A percentile compares a stretch with the other conserved stretches of the same genome.
Evolutionary conservation across 352 stramenopile genomes (phyloP).

Genomic region (Phytophthora brassicae): DNA sequence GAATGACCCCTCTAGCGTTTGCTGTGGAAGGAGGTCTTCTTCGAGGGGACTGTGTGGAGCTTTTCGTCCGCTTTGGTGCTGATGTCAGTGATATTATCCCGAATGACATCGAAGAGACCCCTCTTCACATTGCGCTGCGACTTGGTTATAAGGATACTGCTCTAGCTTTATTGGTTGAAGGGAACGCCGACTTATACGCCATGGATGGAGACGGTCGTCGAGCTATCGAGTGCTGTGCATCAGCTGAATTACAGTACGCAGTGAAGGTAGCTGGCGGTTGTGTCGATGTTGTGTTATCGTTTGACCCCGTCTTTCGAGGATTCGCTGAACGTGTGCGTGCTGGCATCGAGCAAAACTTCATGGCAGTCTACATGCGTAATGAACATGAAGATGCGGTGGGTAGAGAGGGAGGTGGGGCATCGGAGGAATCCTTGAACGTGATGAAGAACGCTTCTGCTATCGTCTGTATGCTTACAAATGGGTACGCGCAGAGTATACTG

Average conservation of each 20-base stretch:
- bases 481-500: slow-evolving; percentile 60
- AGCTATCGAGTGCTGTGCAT: slow-evolving; percentile 75
- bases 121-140: slow-evolving; percentile 70
- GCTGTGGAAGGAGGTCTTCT: slow-evolving; percentile 56
- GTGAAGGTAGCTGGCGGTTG: slow-evolving; percentile 71
- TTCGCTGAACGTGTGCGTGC: slow-evolving; percentile 65
- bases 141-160: slow-evolving; percentile 58
- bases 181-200: slow-evolving; percentile 53
- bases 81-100: slow-evolving; percentile 48
- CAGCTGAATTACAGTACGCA: slow-evolving; percentile 70
- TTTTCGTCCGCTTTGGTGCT: slow-evolving; percentile 56
- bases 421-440: slow-evolving; percentile 43
- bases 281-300: slow-evolving; percentile 80
- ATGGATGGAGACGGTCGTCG: slow-evolving; percentile 57
- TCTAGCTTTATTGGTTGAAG: slow-evolving; percentile 59
- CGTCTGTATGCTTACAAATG: slow-evolving; percentile 69
- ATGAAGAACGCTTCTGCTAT: slow-evolving; percentile 71
- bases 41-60: slow-evolving; percentile 44
- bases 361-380: slow-evolving; percentile 76
- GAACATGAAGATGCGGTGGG: slow-evolving; percentile 35
- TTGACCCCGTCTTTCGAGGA: slow-evolving; percentile 59
- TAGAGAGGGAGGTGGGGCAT: slow-evolving; percentile 25
- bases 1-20: slow-evolving; percentile 70
- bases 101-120: slow-evolving; percentile 65
- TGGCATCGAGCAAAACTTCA: slow-evolving; percentile 72